These are phyloP conservation scores for Rhynchospora breviuscula DNA, from an alignment of 176 grass and related monocot species.

Conservation along the genomic window DNA sequence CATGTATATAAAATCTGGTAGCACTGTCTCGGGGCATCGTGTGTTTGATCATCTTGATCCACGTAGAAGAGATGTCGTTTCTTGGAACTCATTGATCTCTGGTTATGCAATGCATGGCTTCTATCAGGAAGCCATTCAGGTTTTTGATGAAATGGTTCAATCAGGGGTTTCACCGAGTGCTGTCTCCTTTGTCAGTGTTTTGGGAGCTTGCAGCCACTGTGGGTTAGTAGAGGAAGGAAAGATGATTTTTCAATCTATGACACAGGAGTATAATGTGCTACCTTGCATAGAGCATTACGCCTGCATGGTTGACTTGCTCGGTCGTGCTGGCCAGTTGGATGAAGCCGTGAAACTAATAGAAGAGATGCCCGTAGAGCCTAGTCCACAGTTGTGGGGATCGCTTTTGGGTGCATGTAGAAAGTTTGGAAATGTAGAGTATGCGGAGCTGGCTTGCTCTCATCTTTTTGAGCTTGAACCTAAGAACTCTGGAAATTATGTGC, in stretches of 20 bases:
- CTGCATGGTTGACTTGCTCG: slow-evolving; percentile 45
- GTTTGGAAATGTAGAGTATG: slow-evolving; percentile 61
- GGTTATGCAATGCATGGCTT: slow-evolving; percentile 33
- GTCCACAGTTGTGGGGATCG: slow-evolving; percentile 36
- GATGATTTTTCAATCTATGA: slow-evolving; percentile 44
- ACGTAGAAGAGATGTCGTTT: slow-evolving; percentile 33
- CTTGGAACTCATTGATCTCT: slow-evolving; percentile 46
- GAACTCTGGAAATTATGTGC: slow-evolving; percentile 92
- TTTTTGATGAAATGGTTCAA: slow-evolving; percentile 45
- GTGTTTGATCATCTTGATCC: slow-evolving; percentile 26
- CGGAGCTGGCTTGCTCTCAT: slow-evolving; percentile 64
- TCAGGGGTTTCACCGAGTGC: slow-evolving; percentile 41
- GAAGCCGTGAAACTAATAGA: slow-evolving; percentile 33
- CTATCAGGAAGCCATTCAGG: slow-evolving; percentile 24
- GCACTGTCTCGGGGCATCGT: neutral
- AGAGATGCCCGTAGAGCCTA: slow-evolving; percentile 32
- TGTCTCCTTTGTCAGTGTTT: slow-evolving; percentile 71
- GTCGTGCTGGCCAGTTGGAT: slow-evolving; percentile 65
- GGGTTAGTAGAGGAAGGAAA: slow-evolving; percentile 74
- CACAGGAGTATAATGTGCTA: slow-evolving; percentile 30
- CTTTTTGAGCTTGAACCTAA: slow-evolving; percentile 77
- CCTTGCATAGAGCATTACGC: slow-evolving; percentile 38
- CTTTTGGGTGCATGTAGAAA: slow-evolving; percentile 82
- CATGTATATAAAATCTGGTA: slow-evolving; percentile 46
- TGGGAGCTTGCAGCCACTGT: slow-evolving; percentile 66